Conservation (phyloP, 2,329 filamentous ascomycete genomes). For the Alternaria arbusti region DNA sequence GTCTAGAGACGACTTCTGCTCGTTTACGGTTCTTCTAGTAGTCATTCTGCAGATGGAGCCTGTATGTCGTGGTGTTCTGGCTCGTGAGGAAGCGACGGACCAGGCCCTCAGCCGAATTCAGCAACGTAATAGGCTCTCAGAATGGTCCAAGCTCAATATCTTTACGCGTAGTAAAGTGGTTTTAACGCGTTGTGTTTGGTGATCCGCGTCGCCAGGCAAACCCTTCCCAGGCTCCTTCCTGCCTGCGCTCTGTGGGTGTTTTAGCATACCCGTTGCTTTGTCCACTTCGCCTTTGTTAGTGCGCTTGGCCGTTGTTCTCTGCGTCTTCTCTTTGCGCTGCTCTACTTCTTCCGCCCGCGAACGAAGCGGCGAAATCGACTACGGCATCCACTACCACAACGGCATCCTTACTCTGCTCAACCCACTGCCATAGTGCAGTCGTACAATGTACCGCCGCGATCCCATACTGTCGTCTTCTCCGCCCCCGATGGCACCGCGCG, state of each 20-base stretch:
- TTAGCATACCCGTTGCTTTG: slow-evolving; percentile 21
- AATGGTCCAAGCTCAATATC: slow-evolving; percentile 19
- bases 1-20: slow-evolving; percentile 69
- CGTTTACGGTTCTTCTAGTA: slow-evolving; percentile 68
- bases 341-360: neutral
- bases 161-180: slow-evolving; percentile 15
- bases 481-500: slow-evolving; percentile 18
- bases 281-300: slow-evolving; percentile 22
- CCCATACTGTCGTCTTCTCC: slow-evolving; percentile 45
- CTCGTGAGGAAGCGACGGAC: slow-evolving; percentile 1
- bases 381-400: neutral
- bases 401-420: neutral
- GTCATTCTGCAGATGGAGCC: slow-evolving; percentile 61
- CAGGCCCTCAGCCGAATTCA: slow-evolving; percentile 9
- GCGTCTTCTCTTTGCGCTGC: slow-evolving; percentile 3
- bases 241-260: neutral
- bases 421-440: neutral
- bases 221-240: slow-evolving; percentile 1
- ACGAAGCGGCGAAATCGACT: slow-evolving; percentile 3
- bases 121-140: slow-evolving; percentile 21
- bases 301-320: slow-evolving; percentile 2
- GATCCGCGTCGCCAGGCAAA: slow-evolving; percentile 13
- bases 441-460: slow-evolving; percentile 42
- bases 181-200: slow-evolving; percentile 21
- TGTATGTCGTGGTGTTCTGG: slow-evolving; percentile 2